Evolutionary conservation across 345 rosid genomes (phyloP), one percentile per base, ranked within the genome.

Genomic region (Anastatica hierochuntica): DNA sequence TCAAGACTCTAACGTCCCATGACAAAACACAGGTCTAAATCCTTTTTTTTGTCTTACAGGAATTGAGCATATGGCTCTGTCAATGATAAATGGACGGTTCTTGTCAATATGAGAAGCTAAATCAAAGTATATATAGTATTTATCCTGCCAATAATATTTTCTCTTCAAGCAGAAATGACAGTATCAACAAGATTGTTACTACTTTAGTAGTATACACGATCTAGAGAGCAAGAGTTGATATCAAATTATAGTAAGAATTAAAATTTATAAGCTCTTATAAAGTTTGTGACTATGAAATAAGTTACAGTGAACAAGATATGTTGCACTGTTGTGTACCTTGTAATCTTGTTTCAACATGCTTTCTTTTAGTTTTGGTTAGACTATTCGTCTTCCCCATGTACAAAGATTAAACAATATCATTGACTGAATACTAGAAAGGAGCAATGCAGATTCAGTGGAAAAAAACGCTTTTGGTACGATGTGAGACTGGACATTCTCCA

Each of bases 311-410:
- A 16, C 26, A 37, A 54, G 27, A 53, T n/a, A n/a, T n/a, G n/a
- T n/a, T n/a, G n/a, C n/a, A n/a, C n/a, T n/a, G n/a, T 39, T 31
- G 2, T 0, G 55, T 63, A 69, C 74, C 99, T 82, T 76, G 83
- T 49, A 88, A 79, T 70, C 65, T 80, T 67, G 77, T 68, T 67
- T 88, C 97, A 21, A 82, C 67, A 26, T 69, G 75, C 73, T 82
- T 85, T 68, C 96, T 75, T 73, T 83, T 94, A 27, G 77, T 71
- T 68, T 77, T 94, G 64, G 79, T 44, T 53, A 74, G 45, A 68
- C 57, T 72, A 43, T 76, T 65, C 59, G 80, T 63, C 78, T 80
- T 83, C 63, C 61, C 81, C 63, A 95, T 88, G 75, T 58, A 47
- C 23, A 69, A 30, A 38, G 60, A 66, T 41, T 20, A 69, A 5